Evolutionary conservation across 2,329 filamentous ascomycete species (phyloP), one percentile per base, ranked within the genome.

Genomic region (Botryotinia convoluta): DNA sequence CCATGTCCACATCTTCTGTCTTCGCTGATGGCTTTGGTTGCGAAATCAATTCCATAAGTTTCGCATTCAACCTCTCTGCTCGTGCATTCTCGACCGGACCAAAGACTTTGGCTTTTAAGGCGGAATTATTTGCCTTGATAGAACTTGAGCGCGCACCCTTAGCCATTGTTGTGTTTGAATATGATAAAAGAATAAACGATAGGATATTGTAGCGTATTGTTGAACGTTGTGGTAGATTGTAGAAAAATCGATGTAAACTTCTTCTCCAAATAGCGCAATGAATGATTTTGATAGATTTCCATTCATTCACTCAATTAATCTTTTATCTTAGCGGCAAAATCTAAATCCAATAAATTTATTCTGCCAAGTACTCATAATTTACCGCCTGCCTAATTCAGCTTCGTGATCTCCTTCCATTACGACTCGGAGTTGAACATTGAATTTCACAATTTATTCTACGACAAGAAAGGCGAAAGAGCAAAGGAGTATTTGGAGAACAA

Each of bases 71-170:
- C 77, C 95, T 91, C 83, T 95, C 91, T 71, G 91, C 91, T 78
- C 95, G 89, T 63, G 92, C 94, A 79, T 87, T 85, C 82, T 95
- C 93, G 72, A 91, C 90, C 26, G 95, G 95, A 1, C 92, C 93
- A 83, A 97, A 98, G 77, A 98, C 92, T 77, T 89, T 90, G 77
- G 89, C 86, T 83, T 95, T 95, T 77, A 97, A 87, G 79, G 89
- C 91, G 78, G 89, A 87, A 84, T 94, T 94, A 86, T 98, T 98
- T 80, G 87, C 87, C 86, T 98, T 98, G 79, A 87, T 90, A 77
- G 88, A 86, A 81, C 92, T 97, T 77, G 95, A 89, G 82, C 95
- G 88, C 75, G 92, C 86, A 81, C 93, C 92, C 83, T 97, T 98
- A 37, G 95, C 95, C 95, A 98, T 98, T 78, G 72, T 87, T 81